Evolutionary conservation across 352 stramenopile species (phyloP).

Genomic region (Globisporangium cederbergense): DNA sequence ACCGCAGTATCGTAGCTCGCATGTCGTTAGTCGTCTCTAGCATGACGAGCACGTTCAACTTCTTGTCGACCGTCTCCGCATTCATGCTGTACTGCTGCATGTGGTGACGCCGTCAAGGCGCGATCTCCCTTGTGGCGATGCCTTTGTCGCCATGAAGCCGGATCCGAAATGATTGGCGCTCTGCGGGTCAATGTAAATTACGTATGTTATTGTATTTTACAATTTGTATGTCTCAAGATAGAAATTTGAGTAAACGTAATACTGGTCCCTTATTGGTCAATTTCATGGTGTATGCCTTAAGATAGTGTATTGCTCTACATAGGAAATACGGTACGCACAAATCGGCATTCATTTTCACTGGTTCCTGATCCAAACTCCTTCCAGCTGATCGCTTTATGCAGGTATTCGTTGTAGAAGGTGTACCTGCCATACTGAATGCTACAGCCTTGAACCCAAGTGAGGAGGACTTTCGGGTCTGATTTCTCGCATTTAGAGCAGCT

Average conservation of each 20-base stretch:
- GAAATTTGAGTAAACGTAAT: too few species aligned
- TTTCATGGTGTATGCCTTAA: too few species aligned
- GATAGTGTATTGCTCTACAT: too few species aligned
- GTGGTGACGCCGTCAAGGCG: neutral
- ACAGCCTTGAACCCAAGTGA: neutral
- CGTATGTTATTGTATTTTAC: neutral
- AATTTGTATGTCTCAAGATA: neutral
- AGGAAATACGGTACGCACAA: too few species aligned
- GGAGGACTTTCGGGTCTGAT: slow-evolving; percentile 3
- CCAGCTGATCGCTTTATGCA: too few species aligned
- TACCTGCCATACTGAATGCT: too few species aligned
- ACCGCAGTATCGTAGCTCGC: neutral
- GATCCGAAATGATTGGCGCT: slow-evolving; percentile 10
- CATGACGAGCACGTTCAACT: neutral
- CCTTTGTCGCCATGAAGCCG: slow-evolving; percentile 17
- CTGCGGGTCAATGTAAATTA: slow-evolving; percentile 3
- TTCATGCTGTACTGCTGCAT: neutral
- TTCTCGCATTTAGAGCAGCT: slow-evolving; percentile 6
- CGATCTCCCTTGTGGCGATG: too few species aligned
- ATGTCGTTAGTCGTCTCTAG: neutral
- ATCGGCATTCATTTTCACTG: too few species aligned
- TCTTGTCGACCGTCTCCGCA: neutral
- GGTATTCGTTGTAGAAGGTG: too few species aligned
- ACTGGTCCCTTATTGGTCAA: too few species aligned
- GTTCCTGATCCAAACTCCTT: too few species aligned